Conservation (phyloP, 495 filamentous ascomycete species). For the Glonium stellatum region DNA sequence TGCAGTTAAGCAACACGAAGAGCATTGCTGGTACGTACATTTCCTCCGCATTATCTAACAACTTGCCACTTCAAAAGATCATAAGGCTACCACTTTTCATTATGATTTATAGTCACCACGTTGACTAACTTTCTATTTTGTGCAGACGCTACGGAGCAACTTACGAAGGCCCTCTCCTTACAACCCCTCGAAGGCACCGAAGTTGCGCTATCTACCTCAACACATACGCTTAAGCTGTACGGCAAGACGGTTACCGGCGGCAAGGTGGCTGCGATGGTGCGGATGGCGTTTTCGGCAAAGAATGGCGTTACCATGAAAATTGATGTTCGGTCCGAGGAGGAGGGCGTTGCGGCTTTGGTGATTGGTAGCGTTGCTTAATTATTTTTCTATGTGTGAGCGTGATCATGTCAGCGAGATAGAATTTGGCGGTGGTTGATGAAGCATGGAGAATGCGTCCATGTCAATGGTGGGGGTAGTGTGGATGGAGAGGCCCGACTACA, state of each 20-base stretch:
- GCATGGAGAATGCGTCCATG: too few species aligned
- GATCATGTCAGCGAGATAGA: too few species aligned
- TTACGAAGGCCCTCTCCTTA: constrained; percentile 76
- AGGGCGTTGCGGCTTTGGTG: constrained; percentile 77
- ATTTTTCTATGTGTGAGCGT: too few species aligned
- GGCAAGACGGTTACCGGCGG: constrained; percentile 93
- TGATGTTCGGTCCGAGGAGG: constrained; percentile 82
- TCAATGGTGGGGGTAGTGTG: too few species aligned
- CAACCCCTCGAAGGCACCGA: constrained; percentile 94
- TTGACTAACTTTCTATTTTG: constrained; percentile 34
- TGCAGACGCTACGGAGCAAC: constrained; percentile 86
- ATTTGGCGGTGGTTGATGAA: too few species aligned
- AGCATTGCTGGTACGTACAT: constrained; percentile 74
- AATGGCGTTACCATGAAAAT: constrained; percentile 92
- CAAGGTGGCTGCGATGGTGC: constrained; percentile 74
- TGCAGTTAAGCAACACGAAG: constrained; percentile 84
- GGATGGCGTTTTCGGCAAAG: constrained; percentile 92
- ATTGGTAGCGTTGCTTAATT: constrained; percentile 64
- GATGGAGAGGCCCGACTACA: too few species aligned
- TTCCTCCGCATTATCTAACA: background rate
- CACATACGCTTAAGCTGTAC: constrained; percentile 90
- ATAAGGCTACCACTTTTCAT: background rate
- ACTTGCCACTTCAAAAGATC: background rate
- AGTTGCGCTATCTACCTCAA: constrained; percentile 75
- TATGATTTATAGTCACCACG: background rate